Evolutionary conservation across 2,329 filamentous ascomycete species (phyloP), one percentile per base, ranked within the genome.

Genomic region (Pseudogymnoascus sp.): DNA sequence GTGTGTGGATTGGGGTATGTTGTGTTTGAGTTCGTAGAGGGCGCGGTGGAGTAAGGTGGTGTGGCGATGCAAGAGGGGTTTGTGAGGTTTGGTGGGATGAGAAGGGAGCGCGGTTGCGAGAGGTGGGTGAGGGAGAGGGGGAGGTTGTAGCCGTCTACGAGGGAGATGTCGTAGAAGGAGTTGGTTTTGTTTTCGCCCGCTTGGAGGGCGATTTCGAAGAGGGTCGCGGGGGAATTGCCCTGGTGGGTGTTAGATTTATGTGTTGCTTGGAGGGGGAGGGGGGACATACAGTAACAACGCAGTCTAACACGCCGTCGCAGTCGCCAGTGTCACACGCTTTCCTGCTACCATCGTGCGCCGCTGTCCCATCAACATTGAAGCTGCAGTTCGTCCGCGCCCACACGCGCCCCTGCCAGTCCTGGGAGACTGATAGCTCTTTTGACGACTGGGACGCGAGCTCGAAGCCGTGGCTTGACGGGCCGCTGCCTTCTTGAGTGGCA

Each of bases 341-440:
- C 7, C 80, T 79, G n/a, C 74, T 71, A 37, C 78, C 79, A 64
- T 76, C 77, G 21, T 75, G 74, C 19, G 81, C 76, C n/a, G 75
- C 78, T 61, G 80, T 85, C 1, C 86, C 88, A 59, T 85, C 81
- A 14, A 79, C 79, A 68, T 87, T 85, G 73, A 92, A 91, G 40
- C 83, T 89, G 76, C 91, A 96, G 72, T 95, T 95, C 16, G 90
- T 93, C 62, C 91, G 81, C 11, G 86, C 91, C 91, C 90, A 95
- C 29, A 95, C 79, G 62, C 91, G 84, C 8, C 91, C 91, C 72
- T 90, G 86, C 91, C 90, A 96, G 68, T 91, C 84, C 60, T 82
- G 78, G 10, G 86, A 83, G 24, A 95, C 89, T 62, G 81, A 85
- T 65, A 92, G 77, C 44, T 82, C 81, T 65, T 75, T 82, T 62